Evolutionary conservation across 148 eudicot genomes (phyloP), one percentile per base, ranked within the genome.

Genomic region (Agrostemma githago): DNA sequence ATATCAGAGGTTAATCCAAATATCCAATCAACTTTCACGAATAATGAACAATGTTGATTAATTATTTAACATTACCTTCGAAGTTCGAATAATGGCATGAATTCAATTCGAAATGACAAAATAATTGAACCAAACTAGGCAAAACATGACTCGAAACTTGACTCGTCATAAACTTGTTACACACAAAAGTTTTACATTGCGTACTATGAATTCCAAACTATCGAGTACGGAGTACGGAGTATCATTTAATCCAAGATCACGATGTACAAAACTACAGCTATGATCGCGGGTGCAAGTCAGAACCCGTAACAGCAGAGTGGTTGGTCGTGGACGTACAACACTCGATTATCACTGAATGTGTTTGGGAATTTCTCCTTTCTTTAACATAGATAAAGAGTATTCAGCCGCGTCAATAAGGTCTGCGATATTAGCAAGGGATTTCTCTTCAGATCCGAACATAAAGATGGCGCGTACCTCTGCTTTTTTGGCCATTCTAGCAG

Each of bases 331-430:
- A 63, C 46, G 34, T 48, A 10, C 56, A 65, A 38, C 48, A 39
- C 39, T 54, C 2, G 6, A 7, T 1, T 40, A 37, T 84, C 82
- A 87, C 77, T 85, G 87, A 39, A 81, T 78, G 67, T 83, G 75
- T 73, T 85, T 90, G 11, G 96, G 96, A 68, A 90, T 88, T 88
- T 90, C 86, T 60, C 96, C 96, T 81, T 88, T 88, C 68, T 77
- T 90, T 15, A 90, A 80, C 68, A 82, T 76, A 5, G 90, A 85
- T n/a, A 88, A 81, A 40, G 92, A 79, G 77, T 90, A 86, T 84
- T 90, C 92, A 8, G 84, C 96, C 77, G 86, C 78, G 40, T 88
- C 89, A 9, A 90, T 84, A 60, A 90, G 88, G 76, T 90, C 96
- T 40, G 81, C 78, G 66, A 88, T 85, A 83, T 90, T 90, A 76